Conservation (phyloP, 2,329 filamentous ascomycete species). For the Grosmannia penicillata region DNA sequence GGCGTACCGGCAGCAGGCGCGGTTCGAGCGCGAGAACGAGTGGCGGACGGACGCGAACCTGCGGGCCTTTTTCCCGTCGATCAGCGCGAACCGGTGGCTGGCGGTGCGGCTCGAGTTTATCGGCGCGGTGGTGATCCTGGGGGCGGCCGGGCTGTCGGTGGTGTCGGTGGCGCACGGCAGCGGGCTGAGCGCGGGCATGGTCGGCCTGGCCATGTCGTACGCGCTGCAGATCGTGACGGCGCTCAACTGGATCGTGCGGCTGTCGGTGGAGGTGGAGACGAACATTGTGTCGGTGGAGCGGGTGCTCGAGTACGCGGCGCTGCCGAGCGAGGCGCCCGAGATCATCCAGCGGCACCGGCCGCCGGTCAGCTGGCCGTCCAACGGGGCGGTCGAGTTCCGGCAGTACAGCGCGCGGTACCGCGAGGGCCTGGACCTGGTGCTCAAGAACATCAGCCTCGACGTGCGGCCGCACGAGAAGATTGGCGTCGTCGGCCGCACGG, state of each 20-base stretch:
- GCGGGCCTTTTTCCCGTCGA: slow-evolving; percentile 86
- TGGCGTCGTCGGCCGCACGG: slow-evolving; percentile 89
- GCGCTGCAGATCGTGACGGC: slow-evolving; percentile 93
- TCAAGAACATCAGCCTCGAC: slow-evolving; percentile 82
- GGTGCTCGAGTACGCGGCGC: slow-evolving; percentile 82
- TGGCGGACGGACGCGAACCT: slow-evolving; percentile 94
- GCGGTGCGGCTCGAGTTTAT: slow-evolving; percentile 92
- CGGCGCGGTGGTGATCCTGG: slow-evolving; percentile 83
- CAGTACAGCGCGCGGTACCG: slow-evolving; percentile 93
- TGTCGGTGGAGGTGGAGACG: slow-evolving; percentile 99
- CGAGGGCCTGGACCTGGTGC: slow-evolving; percentile 73
- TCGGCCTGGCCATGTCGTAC: slow-evolving; percentile 93
- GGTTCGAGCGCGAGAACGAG: slow-evolving; percentile 89
- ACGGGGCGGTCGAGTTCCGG: slow-evolving; percentile 78
- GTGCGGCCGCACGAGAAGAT: slow-evolving; percentile 98
- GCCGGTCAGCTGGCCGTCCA: slow-evolving; percentile 78
- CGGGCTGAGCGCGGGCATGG: slow-evolving; percentile 53
- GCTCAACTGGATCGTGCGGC: slow-evolving; percentile 96
- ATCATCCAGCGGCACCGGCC: slow-evolving; percentile 80
- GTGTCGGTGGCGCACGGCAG: slow-evolving; percentile 59
- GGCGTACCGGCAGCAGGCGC: slow-evolving; percentile 75
- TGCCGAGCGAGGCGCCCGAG: slow-evolving; percentile 89
- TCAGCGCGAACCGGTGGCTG: slow-evolving; percentile 88
- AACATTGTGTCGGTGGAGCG: slow-evolving; percentile 98
- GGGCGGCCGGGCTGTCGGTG: slow-evolving; percentile 69